phyloP scores from a whole-genome alignment of 1,284 basidiomycete genomes.

The Ustilago cynodontis region DNA sequence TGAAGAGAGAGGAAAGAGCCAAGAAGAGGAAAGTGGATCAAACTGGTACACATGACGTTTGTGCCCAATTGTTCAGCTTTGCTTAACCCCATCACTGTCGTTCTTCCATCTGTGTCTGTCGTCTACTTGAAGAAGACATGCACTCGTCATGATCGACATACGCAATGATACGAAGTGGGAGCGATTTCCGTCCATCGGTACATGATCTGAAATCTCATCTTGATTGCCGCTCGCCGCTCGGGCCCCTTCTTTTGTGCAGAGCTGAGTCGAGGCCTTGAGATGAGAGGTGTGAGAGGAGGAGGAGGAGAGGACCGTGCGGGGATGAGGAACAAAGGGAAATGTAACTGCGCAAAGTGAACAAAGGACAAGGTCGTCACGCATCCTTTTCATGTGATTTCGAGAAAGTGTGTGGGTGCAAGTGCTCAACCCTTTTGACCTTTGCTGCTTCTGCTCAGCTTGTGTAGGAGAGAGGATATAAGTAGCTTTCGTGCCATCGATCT shows the following conservation, averaged over 20 bases:
- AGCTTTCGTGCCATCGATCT: not conserved
- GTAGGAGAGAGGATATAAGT: not conserved
- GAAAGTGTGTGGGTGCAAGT: not conserved
- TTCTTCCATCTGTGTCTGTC: not conserved
- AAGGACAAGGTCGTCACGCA: conserved; percentile 5
- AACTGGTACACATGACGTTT: conserved; percentile 46
- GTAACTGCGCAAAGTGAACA: not conserved
- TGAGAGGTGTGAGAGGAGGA: too few species aligned
- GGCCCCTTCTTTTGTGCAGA: not conserved
- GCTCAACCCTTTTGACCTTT: not conserved
- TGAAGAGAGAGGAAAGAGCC: conserved; percentile 42
- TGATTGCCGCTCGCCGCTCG: not conserved
- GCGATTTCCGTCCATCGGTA: too few species aligned
- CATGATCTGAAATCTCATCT: too few species aligned
- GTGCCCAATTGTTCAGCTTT: conserved; percentile 47
- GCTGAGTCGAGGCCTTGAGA: not conserved
- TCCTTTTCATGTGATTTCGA: not conserved
- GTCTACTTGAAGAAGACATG: too few species aligned
- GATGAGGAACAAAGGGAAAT: conserved; percentile 14
- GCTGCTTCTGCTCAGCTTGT: not conserved
- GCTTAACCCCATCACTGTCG: conserved; percentile 11
- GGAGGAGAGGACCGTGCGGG: conserved; percentile 9
- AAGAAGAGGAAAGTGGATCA: conserved; percentile 50
- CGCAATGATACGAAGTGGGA: not conserved
- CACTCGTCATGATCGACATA: too few species aligned